Conservation (phyloP, 2,329 filamentous ascomycete species). For the Cladosporium sp. region DNA sequence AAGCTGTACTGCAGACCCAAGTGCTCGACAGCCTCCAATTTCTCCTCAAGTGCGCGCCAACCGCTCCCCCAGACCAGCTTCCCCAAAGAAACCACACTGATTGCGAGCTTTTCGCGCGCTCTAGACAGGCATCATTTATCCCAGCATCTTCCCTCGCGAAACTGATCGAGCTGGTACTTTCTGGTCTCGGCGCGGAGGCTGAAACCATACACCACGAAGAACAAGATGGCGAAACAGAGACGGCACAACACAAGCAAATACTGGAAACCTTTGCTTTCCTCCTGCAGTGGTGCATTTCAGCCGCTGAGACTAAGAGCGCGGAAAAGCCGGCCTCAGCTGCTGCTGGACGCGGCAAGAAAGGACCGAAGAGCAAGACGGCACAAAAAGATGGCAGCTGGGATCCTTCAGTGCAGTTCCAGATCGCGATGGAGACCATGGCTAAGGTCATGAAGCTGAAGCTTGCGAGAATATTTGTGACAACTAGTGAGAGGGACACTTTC, state of each 20-base stretch:
- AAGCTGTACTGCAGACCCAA: slow-evolving; percentile 73
- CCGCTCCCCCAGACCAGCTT: slow-evolving; percentile 38
- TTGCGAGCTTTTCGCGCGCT: slow-evolving; percentile 60
- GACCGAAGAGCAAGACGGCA: slow-evolving; percentile 62
- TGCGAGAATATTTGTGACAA: slow-evolving; percentile 89
- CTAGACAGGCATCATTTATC: slow-evolving; percentile 76
- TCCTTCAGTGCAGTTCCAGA: slow-evolving; percentile 80
- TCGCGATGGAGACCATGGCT: slow-evolving; percentile 88
- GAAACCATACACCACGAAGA: slow-evolving; percentile 85
- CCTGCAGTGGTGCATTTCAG: slow-evolving; percentile 89
- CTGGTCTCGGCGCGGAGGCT: slow-evolving; percentile 68
- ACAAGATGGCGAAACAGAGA: slow-evolving; percentile 64
- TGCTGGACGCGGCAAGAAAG: slow-evolving; percentile 68
- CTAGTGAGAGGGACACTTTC: slow-evolving; percentile 93
- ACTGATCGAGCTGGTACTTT: slow-evolving; percentile 80
- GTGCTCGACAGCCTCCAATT: slow-evolving; percentile 94
- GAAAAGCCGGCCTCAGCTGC: slow-evolving; percentile 77
- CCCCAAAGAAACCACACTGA: slow-evolving; percentile 35
- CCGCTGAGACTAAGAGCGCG: slow-evolving; percentile 81
- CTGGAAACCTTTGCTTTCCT: slow-evolving; percentile 94
- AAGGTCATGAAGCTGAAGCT: slow-evolving; percentile 93
- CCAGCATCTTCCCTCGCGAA: slow-evolving; percentile 84
- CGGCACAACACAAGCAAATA: slow-evolving; percentile 78
- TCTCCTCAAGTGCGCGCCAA: slow-evolving; percentile 84
- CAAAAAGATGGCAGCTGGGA: slow-evolving; percentile 79